phyloP scores from a whole-genome alignment of 495 filamentous ascomycete species.

The Collariella sp. region DNA sequence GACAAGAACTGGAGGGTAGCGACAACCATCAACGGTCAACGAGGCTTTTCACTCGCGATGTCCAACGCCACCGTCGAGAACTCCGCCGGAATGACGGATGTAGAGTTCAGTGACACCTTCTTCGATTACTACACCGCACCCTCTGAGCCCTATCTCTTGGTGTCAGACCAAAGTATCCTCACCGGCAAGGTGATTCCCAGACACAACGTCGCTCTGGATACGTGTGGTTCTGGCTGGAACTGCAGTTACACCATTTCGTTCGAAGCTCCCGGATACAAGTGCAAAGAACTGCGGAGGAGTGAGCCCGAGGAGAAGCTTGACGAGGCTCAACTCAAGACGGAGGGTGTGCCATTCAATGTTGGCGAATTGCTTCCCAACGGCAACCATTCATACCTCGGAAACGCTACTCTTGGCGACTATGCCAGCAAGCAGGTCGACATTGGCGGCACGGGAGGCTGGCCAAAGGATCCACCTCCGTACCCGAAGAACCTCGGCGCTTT shows the following conservation, averaged over 20 bases:
- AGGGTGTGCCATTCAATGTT: slow-evolving; percentile 18
- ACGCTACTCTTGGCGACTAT: slow-evolving; percentile 20
- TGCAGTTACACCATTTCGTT: slow-evolving; percentile 25
- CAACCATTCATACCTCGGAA: slow-evolving; percentile 15
- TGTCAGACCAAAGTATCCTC: slow-evolving; percentile 8
- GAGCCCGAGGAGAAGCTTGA: slow-evolving; percentile 4
- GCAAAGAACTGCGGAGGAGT: slow-evolving; percentile 15
- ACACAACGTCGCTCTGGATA: slow-evolving; percentile 16
- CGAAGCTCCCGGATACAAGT: slow-evolving; percentile 23
- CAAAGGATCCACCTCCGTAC: slow-evolving; percentile 3
- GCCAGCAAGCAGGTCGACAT: slow-evolving; percentile 12
- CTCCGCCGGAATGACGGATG: not conserved
- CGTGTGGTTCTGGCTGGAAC: slow-evolving; percentile 25
- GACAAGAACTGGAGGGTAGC: slow-evolving; percentile 21
- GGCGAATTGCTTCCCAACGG: slow-evolving; percentile 18
- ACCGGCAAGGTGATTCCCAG: slow-evolving; percentile 12
- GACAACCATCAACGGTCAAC: slow-evolving; percentile 12
- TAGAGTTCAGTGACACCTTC: slow-evolving; percentile 21
- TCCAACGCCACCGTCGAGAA: slow-evolving; percentile 20
- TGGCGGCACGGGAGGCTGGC: slow-evolving; percentile 1
- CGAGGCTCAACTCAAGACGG: slow-evolving; percentile 2
- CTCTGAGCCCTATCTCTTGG: slow-evolving; percentile 9
- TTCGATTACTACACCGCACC: slow-evolving; percentile 25
- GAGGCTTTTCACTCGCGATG: slow-evolving; percentile 14
- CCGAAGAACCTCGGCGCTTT: slow-evolving; percentile 23